A percentile compares a stretch with the other conserved stretches of the same genome.
phyloP scores from a whole-genome alignment of 1,284 basidiomycete species.

The Heterobasidion annosum region DNA sequence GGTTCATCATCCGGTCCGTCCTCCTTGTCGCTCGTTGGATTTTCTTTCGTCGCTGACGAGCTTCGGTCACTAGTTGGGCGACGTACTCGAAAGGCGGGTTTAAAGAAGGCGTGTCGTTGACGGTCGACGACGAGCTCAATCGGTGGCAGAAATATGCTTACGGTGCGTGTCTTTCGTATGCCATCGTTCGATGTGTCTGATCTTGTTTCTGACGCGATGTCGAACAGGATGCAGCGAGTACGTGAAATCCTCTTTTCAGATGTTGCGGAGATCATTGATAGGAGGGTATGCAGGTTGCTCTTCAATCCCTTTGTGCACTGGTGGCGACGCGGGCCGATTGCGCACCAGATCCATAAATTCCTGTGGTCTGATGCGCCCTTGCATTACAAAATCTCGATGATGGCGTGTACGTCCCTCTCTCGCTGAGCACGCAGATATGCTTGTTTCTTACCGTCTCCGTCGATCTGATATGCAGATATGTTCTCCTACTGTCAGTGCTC shows the following conservation, averaged over 20 bases:
- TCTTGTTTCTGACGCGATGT: background rate
- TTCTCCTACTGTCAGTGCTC: conserved; percentile 31
- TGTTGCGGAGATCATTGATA: background rate
- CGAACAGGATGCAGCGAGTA: conserved; percentile 22
- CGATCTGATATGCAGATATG: conserved; percentile 19
- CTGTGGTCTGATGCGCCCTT: conserved; percentile 29
- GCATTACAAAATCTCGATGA: conserved; percentile 35
- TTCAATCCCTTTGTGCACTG: conserved; percentile 40
- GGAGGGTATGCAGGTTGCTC: conserved; percentile 15
- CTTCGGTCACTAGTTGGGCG: conserved; percentile 25
- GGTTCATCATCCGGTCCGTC: conserved; percentile 43
- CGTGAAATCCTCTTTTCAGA: background rate
- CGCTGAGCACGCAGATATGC: background rate
- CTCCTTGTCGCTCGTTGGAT: background rate
- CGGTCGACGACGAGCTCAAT: conserved; percentile 41
- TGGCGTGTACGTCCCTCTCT: conserved; percentile 19
- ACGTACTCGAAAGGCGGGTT: conserved; percentile 46
- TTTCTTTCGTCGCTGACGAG: background rate
- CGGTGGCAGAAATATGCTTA: conserved; percentile 54
- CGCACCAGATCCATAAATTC: conserved; percentile 36
- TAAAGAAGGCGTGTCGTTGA: conserved; percentile 52
- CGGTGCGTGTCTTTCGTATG: conserved; percentile 25
- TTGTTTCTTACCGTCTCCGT: background rate
- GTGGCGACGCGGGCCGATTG: conserved; percentile 38
- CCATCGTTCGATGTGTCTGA: conserved; percentile 26